phyloP scores from a whole-genome alignment of 2,329 filamentous ascomycete species.

The Fusarium sp. region DNA sequence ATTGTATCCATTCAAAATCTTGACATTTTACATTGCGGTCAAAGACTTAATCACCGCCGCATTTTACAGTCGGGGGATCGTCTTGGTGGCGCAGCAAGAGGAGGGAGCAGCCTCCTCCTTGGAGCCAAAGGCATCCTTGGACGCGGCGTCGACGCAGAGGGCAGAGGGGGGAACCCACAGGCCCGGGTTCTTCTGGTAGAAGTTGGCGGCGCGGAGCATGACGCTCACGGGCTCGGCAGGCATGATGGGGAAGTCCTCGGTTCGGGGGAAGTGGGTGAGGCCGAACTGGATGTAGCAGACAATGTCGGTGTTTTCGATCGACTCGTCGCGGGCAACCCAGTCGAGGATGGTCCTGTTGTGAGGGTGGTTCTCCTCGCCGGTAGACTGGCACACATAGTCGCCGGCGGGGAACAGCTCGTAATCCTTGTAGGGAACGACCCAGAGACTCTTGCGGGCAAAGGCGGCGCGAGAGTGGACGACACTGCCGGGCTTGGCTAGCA shows the following conservation, averaged over 20 bases:
- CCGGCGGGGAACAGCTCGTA: slow-evolving; percentile 87
- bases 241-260: slow-evolving; percentile 95
- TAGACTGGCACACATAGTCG: slow-evolving; percentile 89
- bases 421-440: slow-evolving; percentile 71
- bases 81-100: slow-evolving; percentile 40
- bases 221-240: slow-evolving; percentile 87
- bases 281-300: slow-evolving; percentile 97
- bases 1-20: background rate
- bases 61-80: slow-evolving; percentile 19
- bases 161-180: slow-evolving; percentile 78
- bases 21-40: slow-evolving; percentile 3
- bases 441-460: slow-evolving; percentile 71
- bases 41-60: background rate
- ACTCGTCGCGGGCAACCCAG: slow-evolving; percentile 80
- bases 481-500: slow-evolving; percentile 86
- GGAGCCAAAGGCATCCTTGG: slow-evolving; percentile 34
- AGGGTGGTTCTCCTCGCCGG: slow-evolving; percentile 68
- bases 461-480: slow-evolving; percentile 90
- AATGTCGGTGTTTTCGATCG: slow-evolving; percentile 84
- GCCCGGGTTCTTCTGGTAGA: slow-evolving; percentile 83
- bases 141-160: slow-evolving; percentile 38
- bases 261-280: slow-evolving; percentile 87
- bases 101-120: slow-evolving; percentile 28
- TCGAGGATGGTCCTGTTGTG: slow-evolving; percentile 77
- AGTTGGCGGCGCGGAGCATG: slow-evolving; percentile 82